phyloP scores from a whole-genome alignment of 345 rosid species.

The Turnera subulata region DNA sequence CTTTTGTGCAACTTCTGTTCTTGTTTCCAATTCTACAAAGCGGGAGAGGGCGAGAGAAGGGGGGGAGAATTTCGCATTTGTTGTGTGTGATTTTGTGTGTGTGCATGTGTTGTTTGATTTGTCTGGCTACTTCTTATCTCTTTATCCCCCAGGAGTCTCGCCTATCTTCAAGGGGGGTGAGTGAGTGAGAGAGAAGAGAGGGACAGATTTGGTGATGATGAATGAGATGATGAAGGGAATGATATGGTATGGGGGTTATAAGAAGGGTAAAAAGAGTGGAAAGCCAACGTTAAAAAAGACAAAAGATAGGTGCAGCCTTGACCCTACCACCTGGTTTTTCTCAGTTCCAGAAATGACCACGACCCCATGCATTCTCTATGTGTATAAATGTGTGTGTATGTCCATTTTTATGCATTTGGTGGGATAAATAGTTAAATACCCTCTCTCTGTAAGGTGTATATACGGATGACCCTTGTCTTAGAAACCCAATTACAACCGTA shows the following conservation, averaged over 20 bases:
- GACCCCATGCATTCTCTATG: conserved; percentile 44
- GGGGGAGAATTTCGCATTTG: neutral
- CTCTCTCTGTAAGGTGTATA: no score
- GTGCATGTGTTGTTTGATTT: no score
- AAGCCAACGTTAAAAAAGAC: conserved; percentile 44
- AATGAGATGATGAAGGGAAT: conserved; percentile 34
- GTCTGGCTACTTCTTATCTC: conserved; percentile 9
- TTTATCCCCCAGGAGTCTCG: conserved; percentile 58
- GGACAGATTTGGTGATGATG: conserved; percentile 17
- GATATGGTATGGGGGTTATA: conserved; percentile 29
- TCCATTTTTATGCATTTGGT: no score
- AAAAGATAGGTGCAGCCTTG: conserved; percentile 38
- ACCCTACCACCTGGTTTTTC: conserved; percentile 41
- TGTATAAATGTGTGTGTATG: neutral
- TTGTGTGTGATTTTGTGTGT: neutral
- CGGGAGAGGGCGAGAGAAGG: neutral
- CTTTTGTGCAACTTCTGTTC: conserved; percentile 13
- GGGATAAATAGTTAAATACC: no score
- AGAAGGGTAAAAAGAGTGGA: conserved; percentile 26
- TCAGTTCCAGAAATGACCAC: conserved; percentile 64
- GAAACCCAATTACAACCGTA: conserved; percentile 18
- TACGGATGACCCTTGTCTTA: no score
- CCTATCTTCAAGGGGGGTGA: conserved; percentile 56
- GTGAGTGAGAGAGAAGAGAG: conserved; percentile 20
- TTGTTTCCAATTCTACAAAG: neutral